Evolutionary conservation across 345 rosid species (phyloP), one percentile per base, ranked within the genome.

Genomic region (Crucihimalaya himalaica): DNA sequence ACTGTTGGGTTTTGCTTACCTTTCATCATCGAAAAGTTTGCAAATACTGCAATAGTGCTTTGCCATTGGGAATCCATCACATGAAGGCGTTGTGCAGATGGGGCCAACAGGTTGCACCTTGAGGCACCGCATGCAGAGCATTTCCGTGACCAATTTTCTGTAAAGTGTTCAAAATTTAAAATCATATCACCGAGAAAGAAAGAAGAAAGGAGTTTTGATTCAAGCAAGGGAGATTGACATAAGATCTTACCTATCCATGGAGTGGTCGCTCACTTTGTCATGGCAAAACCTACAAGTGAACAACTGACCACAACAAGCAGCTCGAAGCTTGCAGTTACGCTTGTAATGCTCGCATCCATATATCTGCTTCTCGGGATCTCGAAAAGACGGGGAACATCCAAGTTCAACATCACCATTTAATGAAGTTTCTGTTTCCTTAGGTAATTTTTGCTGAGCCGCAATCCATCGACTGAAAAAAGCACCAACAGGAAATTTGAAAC

Each of bases 1-100:
- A 70, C 20, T 47, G 32, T 42, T 56, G 32, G 43, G 31, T 57
- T 64, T 46, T 65, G 68, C 52, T 71, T 68, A 78, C 98, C 95
- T 89, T 80, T 93, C 98, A 77, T 93, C 95, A 76, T 93, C 97
- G 58, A 91, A 91, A 79, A 91, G 89, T 72, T 89, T 91, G 89
- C 98, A 94, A 68, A 91, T 94, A 62, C 55, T 85, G 86, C 98
- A 90, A 71, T 83, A 90, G 78, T 90, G 89, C 74, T 88, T 86
- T 25, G 97, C 94, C 94, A 88, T 90, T 34, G 89, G 80, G 66
- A 90, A 82, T 52, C 88, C 86, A 2, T 68, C 83, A 63, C 97
- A 90, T 37, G 94, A 85, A 72, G 86, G 85, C 27, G 90, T 84
- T 6, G 73, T 78, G 79, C 94, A 90, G 73, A 83, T 83, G 52